Evolutionary conservation across 169 alveolate species (phyloP), one percentile per base, ranked within the genome.

Genomic region (Plasmodium knowlesi): DNA sequence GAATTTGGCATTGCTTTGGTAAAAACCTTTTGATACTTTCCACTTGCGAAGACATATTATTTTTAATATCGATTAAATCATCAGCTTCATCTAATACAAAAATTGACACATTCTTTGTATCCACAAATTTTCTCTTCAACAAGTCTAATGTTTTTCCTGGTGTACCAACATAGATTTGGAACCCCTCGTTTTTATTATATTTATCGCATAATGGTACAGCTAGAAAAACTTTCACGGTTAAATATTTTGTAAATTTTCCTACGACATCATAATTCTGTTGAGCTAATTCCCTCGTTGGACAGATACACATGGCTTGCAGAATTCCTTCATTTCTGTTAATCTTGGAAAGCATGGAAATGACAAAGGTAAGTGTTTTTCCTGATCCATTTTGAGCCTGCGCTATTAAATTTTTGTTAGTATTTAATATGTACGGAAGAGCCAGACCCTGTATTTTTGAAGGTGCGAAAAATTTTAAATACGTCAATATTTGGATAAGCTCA

Each of bases 321-420:
- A 74, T 82, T 19, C 92, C 95, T 72, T 97, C 85, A 54, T 67
- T 70, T 53, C 98, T 83, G 88, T 98, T 99, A 16, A 98, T 98
- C 73, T 95, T 94, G 46, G 98, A 96, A 32, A 99, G 95, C 95
- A 98, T 95, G 6, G 99, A 99, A 84, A 99, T 85, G 14, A 99
- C 98, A 95, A 98, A 99, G 5, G 99, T 99, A 1, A 99, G 99
- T 0, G 99, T 99, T 96, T 99, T 99, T 37, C 99, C 99, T 72
- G 99, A 96, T 34, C 99, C 99, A 89, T 98, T 99, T 88, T 98
- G 99, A 4, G 99, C 98, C 96, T 99, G 99, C 14, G 98, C 99
- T 61, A 98, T 97, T 89, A 98, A 84, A 93, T 98, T 96, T 82
- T 72, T 92, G 61, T 53, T 73, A 32, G 88, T 57, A 30, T 79